Evolutionary conservation across 1,284 basidiomycete species (phyloP), one percentile per base, ranked within the genome.

Genomic region (Ganoderma multipileum): DNA sequence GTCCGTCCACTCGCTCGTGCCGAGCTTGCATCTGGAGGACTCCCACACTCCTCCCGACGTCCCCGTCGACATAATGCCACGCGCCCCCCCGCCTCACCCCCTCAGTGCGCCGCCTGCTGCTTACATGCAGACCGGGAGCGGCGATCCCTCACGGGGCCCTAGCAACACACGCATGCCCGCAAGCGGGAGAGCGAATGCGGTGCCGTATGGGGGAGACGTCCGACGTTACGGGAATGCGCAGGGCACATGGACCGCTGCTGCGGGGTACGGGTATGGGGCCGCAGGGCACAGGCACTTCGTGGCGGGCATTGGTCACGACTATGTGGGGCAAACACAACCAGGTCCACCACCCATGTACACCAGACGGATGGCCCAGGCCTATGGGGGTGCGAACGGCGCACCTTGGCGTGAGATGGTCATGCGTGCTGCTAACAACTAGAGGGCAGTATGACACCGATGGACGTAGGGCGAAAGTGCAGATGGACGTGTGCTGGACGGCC

Each of bases 1-100:
- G n/a, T 78, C 78, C 11, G 63, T 77, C 55, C 76, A 76, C 65
- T 78, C 79, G 20, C 55, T 78, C 33, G 68, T 75, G 41, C 76
- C 75, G 5, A 80, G 78, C 66, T 52, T 80, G 62, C 75, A 77
- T 68, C 73, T 75, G 64, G 61, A 67, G 33, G 64, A 68, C 23
- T 57, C 65, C 38, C 64, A 70, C 39, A 59, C 41, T 8, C 55
- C 47, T 50, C 47, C 47, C 61, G 26, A 63, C 63, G 52, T 30
- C 52, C 52, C 52, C 14, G 52, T 18, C 28, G 57, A 50, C 36
- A 50, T 26, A 55, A 50, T 28, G 23, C 52, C 39, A 14, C 30
- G 33, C 20, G 7, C 20, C 11, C 28, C 4, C n/a, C 16, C 33
- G 1, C 26, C 61, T 33, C 23, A 50, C 61, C 9, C 39, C 6